A percentile compares a stretch with the other conserved stretches of the same genome.
These are phyloP conservation scores for Claviceps quebecensis DNA, from an alignment of 2,329 filamentous ascomycete species.

Conservation along the genomic window DNA sequence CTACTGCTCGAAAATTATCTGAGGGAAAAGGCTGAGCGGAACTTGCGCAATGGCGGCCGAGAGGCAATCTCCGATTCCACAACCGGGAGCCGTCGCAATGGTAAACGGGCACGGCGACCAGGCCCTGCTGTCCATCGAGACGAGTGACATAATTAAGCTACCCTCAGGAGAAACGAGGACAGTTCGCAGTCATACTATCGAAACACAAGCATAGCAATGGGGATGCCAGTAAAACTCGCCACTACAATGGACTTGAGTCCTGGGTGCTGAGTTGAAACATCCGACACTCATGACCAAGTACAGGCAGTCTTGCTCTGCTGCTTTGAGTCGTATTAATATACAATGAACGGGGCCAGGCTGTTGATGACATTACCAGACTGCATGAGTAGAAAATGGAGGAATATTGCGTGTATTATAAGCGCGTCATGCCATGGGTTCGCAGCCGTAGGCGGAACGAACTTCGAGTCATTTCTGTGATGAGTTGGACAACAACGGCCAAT, in stretches of 20 bases:
- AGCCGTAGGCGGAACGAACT: too few species aligned
- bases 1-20: constrained; percentile 54
- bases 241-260: not conserved
- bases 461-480: too few species aligned
- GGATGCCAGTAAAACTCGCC: not conserved
- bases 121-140: not conserved
- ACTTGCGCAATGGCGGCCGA: constrained; percentile 31
- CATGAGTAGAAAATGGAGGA: not conserved
- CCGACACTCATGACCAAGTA: not conserved
- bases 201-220: not conserved
- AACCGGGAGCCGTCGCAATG: constrained; percentile 38
- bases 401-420: not conserved
- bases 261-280: not conserved
- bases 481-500: too few species aligned
- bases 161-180: not conserved
- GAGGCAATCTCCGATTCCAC: constrained; percentile 32
- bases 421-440: too few species aligned
- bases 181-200: not conserved
- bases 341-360: too few species aligned
- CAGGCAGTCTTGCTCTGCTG: not conserved
- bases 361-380: too few species aligned
- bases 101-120: constrained; percentile 26
- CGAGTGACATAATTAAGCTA: not conserved
- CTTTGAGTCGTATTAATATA: not conserved
- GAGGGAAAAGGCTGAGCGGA: constrained; percentile 50